Evolutionary conservation across 2,329 filamentous ascomycete genomes (phyloP).

Genomic region (Lojkania enalia): DNA sequence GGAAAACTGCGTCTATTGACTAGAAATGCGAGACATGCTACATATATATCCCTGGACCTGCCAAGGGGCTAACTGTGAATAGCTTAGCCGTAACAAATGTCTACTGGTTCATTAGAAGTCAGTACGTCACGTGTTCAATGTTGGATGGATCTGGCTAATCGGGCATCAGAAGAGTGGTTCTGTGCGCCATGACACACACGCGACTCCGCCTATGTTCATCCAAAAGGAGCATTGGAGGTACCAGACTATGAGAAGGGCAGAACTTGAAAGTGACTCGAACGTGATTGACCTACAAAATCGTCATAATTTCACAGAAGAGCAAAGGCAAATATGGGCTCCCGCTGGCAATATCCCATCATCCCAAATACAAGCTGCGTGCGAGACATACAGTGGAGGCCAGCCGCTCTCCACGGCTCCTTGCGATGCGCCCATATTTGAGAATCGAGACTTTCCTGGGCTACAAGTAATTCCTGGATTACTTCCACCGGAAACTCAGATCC

Average conservation of each 20-base stretch:
- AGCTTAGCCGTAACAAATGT: no score
- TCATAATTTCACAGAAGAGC: constrained; percentile 37
- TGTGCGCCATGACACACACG: constrained; percentile 43
- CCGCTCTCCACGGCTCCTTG: constrained; percentile 20
- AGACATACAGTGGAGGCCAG: constrained; percentile 35
- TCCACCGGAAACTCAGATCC: constrained; percentile 69
- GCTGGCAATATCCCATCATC: constrained; percentile 32
- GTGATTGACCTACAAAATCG: constrained; percentile 47
- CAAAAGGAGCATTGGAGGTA: constrained; percentile 52
- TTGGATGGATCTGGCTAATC: constrained; percentile 29
- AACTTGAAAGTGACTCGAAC: constrained; percentile 54
- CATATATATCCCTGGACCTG: no score
- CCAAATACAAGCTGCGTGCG: constrained; percentile 35
- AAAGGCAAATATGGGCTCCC: constrained; percentile 30
- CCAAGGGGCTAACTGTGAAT: no score
- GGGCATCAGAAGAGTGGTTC: constrained; percentile 22
- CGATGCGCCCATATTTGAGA: constrained; percentile 40
- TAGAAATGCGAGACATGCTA: no score
- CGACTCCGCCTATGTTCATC: constrained; percentile 40
- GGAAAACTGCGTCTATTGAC: no score
- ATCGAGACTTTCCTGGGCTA: constrained; percentile 58
- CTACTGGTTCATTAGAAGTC: no score
- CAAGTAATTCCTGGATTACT: constrained; percentile 76
- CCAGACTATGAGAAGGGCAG: constrained; percentile 60
- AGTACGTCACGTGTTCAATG: constrained; percentile 31